Conservation (phyloP, 331 rosid genomes). For the Ulmus americana region DNA sequence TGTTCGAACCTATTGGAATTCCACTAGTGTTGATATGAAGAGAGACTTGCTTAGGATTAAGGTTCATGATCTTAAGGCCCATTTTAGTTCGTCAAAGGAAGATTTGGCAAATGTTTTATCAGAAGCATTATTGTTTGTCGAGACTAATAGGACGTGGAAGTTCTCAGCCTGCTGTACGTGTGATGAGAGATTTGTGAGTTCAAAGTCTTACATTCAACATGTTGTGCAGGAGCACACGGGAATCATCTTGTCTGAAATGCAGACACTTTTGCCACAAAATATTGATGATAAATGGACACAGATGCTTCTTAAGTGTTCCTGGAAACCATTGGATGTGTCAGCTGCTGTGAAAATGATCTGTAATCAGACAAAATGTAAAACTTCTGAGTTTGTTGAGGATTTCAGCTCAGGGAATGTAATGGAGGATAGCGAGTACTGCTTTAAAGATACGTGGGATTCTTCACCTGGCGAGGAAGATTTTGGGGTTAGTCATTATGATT, state of each 20-base stretch:
- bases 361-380: conserved; percentile 34
- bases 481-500: conserved; percentile 29
- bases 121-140: conserved; percentile 64
- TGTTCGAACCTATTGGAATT: conserved; percentile 66
- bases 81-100: conserved; percentile 61
- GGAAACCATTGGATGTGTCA: conserved; percentile 74
- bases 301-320: conserved; percentile 71
- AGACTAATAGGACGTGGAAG: conserved; percentile 63
- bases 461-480: conserved; percentile 37
- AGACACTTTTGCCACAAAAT: conserved; percentile 64
- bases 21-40: conserved; percentile 56
- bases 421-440: conserved; percentile 42
- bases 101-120: conserved; percentile 43
- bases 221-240: conserved; percentile 77
- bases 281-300: conserved; percentile 72
- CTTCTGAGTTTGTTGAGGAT: conserved; percentile 41
- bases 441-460: conserved; percentile 50
- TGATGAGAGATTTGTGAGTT: conserved; percentile 42
- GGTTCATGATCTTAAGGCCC: conserved; percentile 55
- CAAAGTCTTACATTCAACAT: conserved; percentile 69
- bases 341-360: conserved; percentile 69
- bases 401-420: conserved; percentile 30
- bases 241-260: conserved; percentile 62
- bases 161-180: conserved; percentile 83
- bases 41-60: conserved; percentile 60